Base-by-base conservation (phyloP, 2,329 filamentous ascomycete genomes). In the Calonectria crousiana region DNA sequence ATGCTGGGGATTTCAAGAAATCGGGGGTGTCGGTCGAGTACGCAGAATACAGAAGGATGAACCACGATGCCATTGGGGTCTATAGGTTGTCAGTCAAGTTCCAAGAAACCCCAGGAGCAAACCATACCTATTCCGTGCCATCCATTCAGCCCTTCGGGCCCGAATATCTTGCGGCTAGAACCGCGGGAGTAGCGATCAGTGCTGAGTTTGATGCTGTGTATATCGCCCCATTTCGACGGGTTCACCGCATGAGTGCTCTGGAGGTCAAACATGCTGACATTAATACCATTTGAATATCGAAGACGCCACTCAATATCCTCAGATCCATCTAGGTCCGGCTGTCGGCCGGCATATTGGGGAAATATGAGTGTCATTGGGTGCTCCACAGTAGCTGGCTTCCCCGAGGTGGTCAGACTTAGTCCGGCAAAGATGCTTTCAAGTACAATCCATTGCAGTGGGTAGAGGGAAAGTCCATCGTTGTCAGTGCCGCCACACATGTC, bases 281-380 rank as follows among this genome's bases (percentile, higher is more conserved):
- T 18, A 2, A 78, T 62, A 2, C 78, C 79, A 3, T 81, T 80
- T 0, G 71, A 67, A 28, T 78, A 80, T 11, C 60, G 53, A 4
- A 80, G 64, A 1, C 67, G 77, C 79, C 79, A 80, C 44, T 80
- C 78, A 2, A 81, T 80, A 13, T 80, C 79, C 30, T 80, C 79
- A 1, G 79, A 78, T 3, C 77, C 78, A 26, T 79, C 78, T 0
- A 80, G 20, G 2, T 71, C 47, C 2, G 79, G 79, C 14, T 79
- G 30, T 8, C 69, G 77, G 5, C 79, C 79, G 18, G 79, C 79
- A 3, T 74, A 80, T 13, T 80, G 79, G 6, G 79, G 79, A 26
- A 81, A 80, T 1, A 79, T 49, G 0, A 80, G 53, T 0, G 74
- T n/a, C 36, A 80, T 62, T 0, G 79, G 69, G 10, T 75, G 74